Conservation (phyloP, 495 filamentous ascomycete species). For the Neurospora sp. region DNA sequence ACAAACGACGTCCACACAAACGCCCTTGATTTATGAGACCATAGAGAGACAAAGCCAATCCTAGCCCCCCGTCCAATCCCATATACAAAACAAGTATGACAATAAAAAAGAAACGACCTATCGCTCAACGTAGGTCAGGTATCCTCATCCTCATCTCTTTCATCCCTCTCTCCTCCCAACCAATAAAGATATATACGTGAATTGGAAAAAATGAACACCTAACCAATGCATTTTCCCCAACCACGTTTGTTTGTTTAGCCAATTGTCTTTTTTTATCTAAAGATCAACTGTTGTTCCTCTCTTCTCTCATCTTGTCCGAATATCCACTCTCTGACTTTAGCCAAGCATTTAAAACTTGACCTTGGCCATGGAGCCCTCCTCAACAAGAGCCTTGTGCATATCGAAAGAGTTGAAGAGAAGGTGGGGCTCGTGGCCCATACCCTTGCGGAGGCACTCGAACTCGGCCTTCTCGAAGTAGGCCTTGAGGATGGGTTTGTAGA, state of each 20-base stretch:
- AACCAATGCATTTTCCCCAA: not conserved
- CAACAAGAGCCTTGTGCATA: slow-evolving; percentile 74
- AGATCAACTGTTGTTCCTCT: not conserved
- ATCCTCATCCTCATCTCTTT: not conserved
- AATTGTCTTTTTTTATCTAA: not conserved
- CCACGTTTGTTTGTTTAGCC: not conserved
- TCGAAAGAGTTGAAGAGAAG: slow-evolving; percentile 76
- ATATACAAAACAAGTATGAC: not conserved
- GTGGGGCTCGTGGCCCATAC: slow-evolving; percentile 85
- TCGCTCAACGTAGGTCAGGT: not conserved
- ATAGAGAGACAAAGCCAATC: not conserved
- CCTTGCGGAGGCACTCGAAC: slow-evolving; percentile 77
- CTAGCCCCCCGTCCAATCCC: not conserved
- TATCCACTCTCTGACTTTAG: not conserved
- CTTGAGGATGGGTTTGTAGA: slow-evolving; percentile 70
- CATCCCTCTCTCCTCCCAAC: not conserved
- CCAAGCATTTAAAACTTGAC: slow-evolving; percentile 27
- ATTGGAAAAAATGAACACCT: not conserved
- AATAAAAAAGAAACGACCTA: not conserved
- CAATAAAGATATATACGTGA: not conserved
- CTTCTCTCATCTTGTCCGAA: not conserved
- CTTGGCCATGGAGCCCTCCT: slow-evolving; percentile 81
- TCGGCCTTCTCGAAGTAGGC: slow-evolving; percentile 85
- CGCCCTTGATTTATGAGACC: not conserved
- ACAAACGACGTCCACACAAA: not conserved